Evolutionary conservation across 2,329 filamentous ascomycete genomes (phyloP).

Genomic region (Ascochyta lentis): DNA sequence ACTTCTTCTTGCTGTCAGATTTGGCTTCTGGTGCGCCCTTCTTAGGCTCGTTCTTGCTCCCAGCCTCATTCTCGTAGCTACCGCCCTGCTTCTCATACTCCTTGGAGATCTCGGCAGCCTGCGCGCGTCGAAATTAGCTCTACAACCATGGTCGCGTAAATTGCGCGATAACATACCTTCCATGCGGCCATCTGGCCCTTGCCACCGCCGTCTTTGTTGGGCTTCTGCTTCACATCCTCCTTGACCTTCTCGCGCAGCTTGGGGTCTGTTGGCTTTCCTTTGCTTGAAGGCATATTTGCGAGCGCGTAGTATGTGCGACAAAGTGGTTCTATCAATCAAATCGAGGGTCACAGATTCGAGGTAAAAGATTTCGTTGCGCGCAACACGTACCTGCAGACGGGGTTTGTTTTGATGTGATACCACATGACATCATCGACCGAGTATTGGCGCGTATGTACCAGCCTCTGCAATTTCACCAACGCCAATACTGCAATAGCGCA

Average conservation of each 20-base stretch:
- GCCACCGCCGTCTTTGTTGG: conserved; percentile 55
- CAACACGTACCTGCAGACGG: conserved; percentile 19
- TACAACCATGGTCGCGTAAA: neutral
- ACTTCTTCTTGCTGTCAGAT: conserved; percentile 29
- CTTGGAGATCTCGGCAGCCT: conserved; percentile 53
- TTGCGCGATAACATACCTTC: conserved; percentile 45
- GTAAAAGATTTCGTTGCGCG: conserved; percentile 2
- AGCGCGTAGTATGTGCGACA: neutral
- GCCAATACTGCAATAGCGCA: conserved; percentile 10
- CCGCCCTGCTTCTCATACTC: conserved; percentile 52
- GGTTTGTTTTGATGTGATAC: conserved; percentile 24
- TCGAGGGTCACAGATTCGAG: neutral
- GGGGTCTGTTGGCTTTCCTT: conserved; percentile 55
- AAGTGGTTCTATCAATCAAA: neutral
- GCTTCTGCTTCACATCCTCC: conserved; percentile 54
- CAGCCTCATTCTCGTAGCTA: conserved; percentile 51
- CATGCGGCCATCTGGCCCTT: conserved; percentile 57
- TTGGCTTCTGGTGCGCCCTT: conserved; percentile 51
- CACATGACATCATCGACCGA: conserved; percentile 30
- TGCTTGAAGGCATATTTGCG: conserved; percentile 49
- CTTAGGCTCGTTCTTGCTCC: conserved; percentile 53
- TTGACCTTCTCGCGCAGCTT: conserved; percentile 55
- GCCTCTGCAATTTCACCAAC: conserved; percentile 6
- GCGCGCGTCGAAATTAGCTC: neutral
- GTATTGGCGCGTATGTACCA: conserved; percentile 16